Evolutionary conservation across 768 basidiomycete species (phyloP).

Genomic region (Amanita exitialis): DNA sequence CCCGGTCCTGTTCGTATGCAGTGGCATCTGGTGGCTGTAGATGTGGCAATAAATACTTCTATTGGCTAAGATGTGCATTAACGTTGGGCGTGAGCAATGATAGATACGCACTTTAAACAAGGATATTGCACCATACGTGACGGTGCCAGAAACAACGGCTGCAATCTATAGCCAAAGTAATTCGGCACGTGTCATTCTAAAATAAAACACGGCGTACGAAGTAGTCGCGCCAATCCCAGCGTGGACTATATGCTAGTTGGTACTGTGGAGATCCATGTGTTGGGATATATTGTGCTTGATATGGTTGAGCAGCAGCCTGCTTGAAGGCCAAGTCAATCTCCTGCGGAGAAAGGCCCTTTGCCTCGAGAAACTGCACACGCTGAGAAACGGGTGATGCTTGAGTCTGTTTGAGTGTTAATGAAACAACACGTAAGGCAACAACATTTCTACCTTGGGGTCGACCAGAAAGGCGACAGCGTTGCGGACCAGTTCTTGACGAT

Average conservation of each 20-base stretch:
- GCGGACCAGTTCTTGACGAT: constrained; percentile 64
- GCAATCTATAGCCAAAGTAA: constrained; percentile 56
- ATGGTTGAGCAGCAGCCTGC: constrained; percentile 34
- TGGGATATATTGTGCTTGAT: constrained; percentile 3
- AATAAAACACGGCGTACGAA: constrained; percentile 51
- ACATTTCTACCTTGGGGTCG: constrained; percentile 60
- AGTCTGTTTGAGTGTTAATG: constrained; percentile 32
- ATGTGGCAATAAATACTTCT: constrained; percentile 91
- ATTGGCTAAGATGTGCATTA: constrained; percentile 6
- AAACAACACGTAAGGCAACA: neutral
- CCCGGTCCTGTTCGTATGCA: constrained; percentile 83
- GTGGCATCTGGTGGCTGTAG: constrained; percentile 81
- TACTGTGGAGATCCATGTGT: constrained; percentile 5
- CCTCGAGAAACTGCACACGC: constrained; percentile 88
- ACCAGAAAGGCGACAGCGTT: constrained; percentile 79
- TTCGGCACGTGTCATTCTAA: constrained; percentile 15
- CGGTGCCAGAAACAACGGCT: constrained; percentile 78
- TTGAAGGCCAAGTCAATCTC: constrained; percentile 86
- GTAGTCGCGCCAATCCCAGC: constrained; percentile 95
- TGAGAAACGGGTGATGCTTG: constrained; percentile 74
- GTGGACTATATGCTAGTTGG: constrained; percentile 26
- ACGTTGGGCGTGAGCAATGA: neutral
- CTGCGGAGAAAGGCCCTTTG: constrained; percentile 73
- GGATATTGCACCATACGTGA: constrained; percentile 71
- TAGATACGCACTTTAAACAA: constrained; percentile 56